These are phyloP conservation scores for Fusarium circinatum DNA, from an alignment of 2,329 filamentous ascomycete species.

Conservation along the genomic window DNA sequence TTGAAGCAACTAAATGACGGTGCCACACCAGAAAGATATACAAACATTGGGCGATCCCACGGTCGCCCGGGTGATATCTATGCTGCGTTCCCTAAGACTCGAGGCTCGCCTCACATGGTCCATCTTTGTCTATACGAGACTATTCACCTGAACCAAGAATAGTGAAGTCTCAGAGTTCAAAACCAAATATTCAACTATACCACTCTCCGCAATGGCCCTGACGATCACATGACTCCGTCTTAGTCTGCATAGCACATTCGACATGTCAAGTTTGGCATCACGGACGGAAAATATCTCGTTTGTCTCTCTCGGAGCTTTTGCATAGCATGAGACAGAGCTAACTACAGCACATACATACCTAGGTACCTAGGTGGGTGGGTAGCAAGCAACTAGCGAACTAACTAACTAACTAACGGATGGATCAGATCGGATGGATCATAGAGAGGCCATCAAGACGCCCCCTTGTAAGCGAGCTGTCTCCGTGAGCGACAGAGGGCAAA, in stretches of 20 bases:
- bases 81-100: not conserved
- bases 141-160: not conserved
- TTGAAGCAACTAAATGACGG: not conserved
- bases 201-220: constrained; percentile 5
- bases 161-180: not conserved
- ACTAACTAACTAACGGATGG: not conserved
- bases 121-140: not conserved
- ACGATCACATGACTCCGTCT: not conserved
- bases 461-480: not conserved
- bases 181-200: not conserved
- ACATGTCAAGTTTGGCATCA: not conserved
- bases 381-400: not conserved
- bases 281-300: not conserved
- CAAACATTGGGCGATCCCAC: not conserved
- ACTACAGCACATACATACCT: not conserved
- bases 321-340: constrained; percentile 3
- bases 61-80: not conserved
- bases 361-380: too few species aligned
- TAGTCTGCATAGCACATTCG: not conserved
- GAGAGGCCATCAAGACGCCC: not conserved
- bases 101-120: not conserved
- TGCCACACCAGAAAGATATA: constrained; percentile 9
- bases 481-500: not conserved
- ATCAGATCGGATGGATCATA: not conserved
- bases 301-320: constrained; percentile 18